Base-by-base conservation (phyloP, 2,329 filamentous ascomycete genomes). In the Coniochaeta sp. region DNA sequence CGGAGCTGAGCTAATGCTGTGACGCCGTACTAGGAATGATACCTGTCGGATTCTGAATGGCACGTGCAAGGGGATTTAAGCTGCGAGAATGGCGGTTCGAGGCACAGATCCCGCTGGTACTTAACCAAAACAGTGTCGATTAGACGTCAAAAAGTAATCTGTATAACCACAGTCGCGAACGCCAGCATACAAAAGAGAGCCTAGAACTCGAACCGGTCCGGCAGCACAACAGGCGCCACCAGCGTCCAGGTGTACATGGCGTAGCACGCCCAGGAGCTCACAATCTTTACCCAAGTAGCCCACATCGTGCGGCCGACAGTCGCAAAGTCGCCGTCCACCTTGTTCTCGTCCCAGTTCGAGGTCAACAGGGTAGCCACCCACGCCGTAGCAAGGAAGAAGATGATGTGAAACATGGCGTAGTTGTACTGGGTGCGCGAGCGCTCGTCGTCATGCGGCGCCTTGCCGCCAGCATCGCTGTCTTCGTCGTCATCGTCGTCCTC, bases 201-300 rank as follows among this genome's bases (percentile, higher is more conserved):
- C 18, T 48, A 73, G 59, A 76, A 74, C 48, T 90, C 89, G 65
- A 96, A 96, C 49, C 92, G 79, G 61, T 95, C 91, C 3, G 92
- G 91, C 62, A 96, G 68, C 42, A 95, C 70, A 32, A 95, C 78
- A 3, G 94, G 94, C 42, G 94, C 94, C 40, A 95, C 77, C 60
- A 99, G 69, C 16, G 89, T 96, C 94, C 94, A 99, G 26, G 85
- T 81, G 65, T 97, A 99, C 69, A 99, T 88, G 49, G 75, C 84
- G 69, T 99, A 96, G 73, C 94, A 99, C 51, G 94, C 85, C 94
- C 94, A 99, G 16, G 92, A 86, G 69, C 91, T 95, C 51, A 96
- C 85, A 68, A 99, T 97, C 82, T 99, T 99, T 60, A 96, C 91
- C 94, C 95, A 99, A 65, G 90, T 96, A 28, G 94, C 94, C 81